Base-by-base conservation (phyloP, 2,329 filamentous ascomycete genomes). In the Aureobasidium mangrovei region DNA sequence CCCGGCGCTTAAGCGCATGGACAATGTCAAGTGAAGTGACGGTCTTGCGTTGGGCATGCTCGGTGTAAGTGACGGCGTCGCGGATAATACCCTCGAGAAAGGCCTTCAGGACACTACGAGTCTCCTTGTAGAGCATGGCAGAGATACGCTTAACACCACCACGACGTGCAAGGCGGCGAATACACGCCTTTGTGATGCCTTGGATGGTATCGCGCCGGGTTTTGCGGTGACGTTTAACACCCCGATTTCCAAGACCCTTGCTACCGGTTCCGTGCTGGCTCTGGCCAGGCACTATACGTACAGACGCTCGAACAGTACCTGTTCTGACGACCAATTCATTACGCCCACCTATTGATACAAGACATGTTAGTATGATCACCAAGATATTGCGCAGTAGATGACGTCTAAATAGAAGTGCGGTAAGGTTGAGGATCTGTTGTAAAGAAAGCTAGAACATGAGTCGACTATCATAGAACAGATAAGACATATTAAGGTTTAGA, bases 71-170 rank as follows among this genome's bases (percentile, higher is more conserved):
- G 74, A 88, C 82, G 59, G 84, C 83, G 66, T 87, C 84, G 73
- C 84, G 81, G 70, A 89, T 88, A 72, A 88, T 85, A 72, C 83
- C 80, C 75, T 88, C 85, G 65, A 88, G 84, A 82, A 88, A 88
- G 72, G 84, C 85, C 81, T 88, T 88, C 66, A 88, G 79, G 67
- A 88, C 85, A 79, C 84, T 84, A 70, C 85, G 85, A 65, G 85
- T 88, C 78, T 89, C 83, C 72, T 86, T 85, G 78, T 96, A 95
- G n/a, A n/a, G n/a, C n/a, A n/a, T n/a, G n/a, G n/a, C n/a, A n/a
- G n/a, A n/a, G n/a, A n/a, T n/a, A n/a, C 91, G 91, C 88, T 96
- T 96, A 82, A 96, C 91, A 91, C 91, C 91, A 76, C 91, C 91
- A 93, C 91, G 90, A 78, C 91, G 91, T 63, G 91, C 91, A 73